Conservation (phyloP, 768 basidiomycete species). For the Hericium erinaceus region DNA sequence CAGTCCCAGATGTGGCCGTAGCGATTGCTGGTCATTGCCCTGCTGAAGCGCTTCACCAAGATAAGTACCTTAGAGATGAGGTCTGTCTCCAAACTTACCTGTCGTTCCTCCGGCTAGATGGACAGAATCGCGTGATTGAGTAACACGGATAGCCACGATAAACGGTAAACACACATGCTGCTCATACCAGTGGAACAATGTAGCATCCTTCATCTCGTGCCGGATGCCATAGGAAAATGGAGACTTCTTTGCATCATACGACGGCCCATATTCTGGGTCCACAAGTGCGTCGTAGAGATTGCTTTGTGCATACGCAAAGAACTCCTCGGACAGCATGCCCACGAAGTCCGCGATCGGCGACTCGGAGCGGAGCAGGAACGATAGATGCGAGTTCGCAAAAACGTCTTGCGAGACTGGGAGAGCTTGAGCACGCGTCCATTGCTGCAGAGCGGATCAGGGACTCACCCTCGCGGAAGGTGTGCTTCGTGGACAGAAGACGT, state of each 20-base stretch:
- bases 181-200: neutral
- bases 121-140: neutral
- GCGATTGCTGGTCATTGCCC: neutral
- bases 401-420: constrained; percentile 25
- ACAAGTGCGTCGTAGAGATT: constrained; percentile 26
- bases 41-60: neutral
- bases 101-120: neutral
- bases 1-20: neutral
- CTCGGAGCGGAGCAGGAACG: constrained; percentile 23
- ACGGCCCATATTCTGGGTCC: constrained; percentile 22
- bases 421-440: neutral
- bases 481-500: constrained; percentile 30
- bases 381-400: constrained; percentile 34
- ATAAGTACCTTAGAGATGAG: neutral
- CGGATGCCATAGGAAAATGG: constrained; percentile 6
- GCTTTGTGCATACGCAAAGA: constrained; percentile 14
- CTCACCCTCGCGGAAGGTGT: constrained; percentile 32
- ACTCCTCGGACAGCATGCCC: constrained; percentile 13
- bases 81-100: neutral
- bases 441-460: neutral
- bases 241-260: constrained; percentile 9
- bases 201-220: neutral
- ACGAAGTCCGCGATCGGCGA: constrained; percentile 22
- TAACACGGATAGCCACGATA: no score
- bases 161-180: neutral